phyloP scores from a whole-genome alignment of 345 rosid genomes.

The Boechera divaricarpa region DNA sequence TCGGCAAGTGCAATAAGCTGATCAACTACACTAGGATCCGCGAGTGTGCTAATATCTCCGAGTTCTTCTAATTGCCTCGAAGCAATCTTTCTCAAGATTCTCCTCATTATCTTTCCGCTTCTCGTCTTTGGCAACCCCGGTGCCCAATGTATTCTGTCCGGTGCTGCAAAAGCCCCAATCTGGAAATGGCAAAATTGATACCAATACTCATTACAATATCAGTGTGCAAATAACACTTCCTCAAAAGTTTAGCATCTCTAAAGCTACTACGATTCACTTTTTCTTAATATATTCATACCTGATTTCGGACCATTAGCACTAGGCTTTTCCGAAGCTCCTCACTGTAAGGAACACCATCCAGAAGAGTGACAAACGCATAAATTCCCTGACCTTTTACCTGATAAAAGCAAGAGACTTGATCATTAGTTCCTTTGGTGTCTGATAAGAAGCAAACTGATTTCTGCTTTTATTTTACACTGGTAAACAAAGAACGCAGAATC shows the following conservation, averaged over 20 bases:
- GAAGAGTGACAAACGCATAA: constrained; percentile 94
- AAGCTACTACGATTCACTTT: background rate
- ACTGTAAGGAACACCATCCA: constrained; percentile 84
- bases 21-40: constrained; percentile 82
- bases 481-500: background rate
- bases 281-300: constrained; percentile 50
- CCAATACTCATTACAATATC: constrained; percentile 6
- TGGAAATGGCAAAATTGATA: constrained; percentile 29
- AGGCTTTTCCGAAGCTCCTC: constrained; percentile 88
- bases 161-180: constrained; percentile 98
- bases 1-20: constrained; percentile 81
- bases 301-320: constrained; percentile 71
- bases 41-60: constrained; percentile 94
- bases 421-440: background rate
- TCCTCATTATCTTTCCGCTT: constrained; percentile 98
- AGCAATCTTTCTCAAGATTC: constrained; percentile 93
- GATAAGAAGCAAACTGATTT: constrained; percentile 4
- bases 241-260: background rate
- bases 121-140: constrained; percentile 95
- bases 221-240: background rate
- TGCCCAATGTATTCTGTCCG: constrained; percentile 96
- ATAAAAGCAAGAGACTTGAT: constrained; percentile 23
- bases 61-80: constrained; percentile 84
- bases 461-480: background rate
- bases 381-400: constrained; percentile 98